These are phyloP conservation scores for Kwoniella bestiolae DNA, from an alignment of 768 basidiomycete species.

Conservation along the genomic window DNA sequence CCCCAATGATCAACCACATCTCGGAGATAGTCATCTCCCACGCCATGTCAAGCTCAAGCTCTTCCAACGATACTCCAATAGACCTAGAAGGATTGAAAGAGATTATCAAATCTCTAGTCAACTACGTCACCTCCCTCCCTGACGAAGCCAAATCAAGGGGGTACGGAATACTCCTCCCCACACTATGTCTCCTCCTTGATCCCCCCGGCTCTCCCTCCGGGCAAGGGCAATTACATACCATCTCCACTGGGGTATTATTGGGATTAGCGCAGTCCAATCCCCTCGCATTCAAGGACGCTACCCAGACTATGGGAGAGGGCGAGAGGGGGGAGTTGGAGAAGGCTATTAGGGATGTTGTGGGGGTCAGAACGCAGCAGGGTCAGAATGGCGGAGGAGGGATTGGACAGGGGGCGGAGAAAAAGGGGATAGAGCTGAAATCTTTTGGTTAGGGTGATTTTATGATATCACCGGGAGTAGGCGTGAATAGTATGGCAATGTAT, in stretches of 20 bases:
- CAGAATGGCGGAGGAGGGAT: not conserved
- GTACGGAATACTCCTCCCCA: slow-evolving; percentile 75
- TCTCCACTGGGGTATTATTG: slow-evolving; percentile 71
- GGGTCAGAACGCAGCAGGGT: slow-evolving; percentile 4
- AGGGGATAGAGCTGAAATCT: slow-evolving; percentile 48
- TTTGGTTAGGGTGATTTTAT: slow-evolving; percentile 45
- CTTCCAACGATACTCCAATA: slow-evolving; percentile 60
- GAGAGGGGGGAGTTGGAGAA: slow-evolving; percentile 71
- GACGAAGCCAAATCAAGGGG: slow-evolving; percentile 67
- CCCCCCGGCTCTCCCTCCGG: slow-evolving; percentile 55
- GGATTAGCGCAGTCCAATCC: slow-evolving; percentile 73
- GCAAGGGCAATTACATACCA: slow-evolving; percentile 61
- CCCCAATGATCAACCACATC: slow-evolving; percentile 78
- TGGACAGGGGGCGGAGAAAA: slow-evolving; percentile 33
- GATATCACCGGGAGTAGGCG: no score
- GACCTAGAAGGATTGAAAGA: slow-evolving; percentile 72
- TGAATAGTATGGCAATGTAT: no score
- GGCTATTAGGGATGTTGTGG: slow-evolving; percentile 74
- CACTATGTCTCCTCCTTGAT: slow-evolving; percentile 71
- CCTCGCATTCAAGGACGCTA: slow-evolving; percentile 80
- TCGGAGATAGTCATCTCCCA: slow-evolving; percentile 69
- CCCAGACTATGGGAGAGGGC: slow-evolving; percentile 66
- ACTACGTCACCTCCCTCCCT: slow-evolving; percentile 65
- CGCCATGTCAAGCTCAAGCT: slow-evolving; percentile 64
- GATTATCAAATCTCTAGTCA: slow-evolving; percentile 77